Percentiles rank a stretch among this genome's conserved stretches.
These are phyloP conservation scores for Trichophyton schoenleinii DNA, from an alignment of 2,329 filamentous ascomycete genomes.

Conservation along the genomic window DNA sequence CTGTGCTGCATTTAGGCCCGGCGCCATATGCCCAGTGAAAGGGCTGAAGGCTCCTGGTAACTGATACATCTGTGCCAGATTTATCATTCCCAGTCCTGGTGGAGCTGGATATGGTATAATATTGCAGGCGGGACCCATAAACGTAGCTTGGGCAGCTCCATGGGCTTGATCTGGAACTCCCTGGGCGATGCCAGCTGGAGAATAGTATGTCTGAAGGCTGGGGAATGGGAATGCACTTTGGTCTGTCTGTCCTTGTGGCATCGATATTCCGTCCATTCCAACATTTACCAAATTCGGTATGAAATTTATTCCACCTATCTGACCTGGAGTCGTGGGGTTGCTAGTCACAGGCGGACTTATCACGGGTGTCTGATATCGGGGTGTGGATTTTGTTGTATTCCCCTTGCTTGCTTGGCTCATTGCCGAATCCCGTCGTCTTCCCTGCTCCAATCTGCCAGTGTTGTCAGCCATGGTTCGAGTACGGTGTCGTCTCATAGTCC, in stretches of 20 bases:
- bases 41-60: background rate
- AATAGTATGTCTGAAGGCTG: slow-evolving; percentile 5
- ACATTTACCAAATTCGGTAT: background rate
- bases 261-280: slow-evolving; percentile 9
- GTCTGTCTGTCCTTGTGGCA: slow-evolving; percentile 1
- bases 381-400: background rate
- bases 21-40: background rate
- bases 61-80: background rate
- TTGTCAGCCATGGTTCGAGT: background rate
- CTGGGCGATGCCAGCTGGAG: background rate
- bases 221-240: background rate
- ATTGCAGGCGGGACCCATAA: slow-evolving; percentile 2
- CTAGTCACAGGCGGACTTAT: background rate
- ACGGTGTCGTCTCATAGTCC: background rate
- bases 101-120: background rate
- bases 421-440: background rate
- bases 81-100: background rate
- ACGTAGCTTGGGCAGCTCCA: background rate
- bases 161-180: slow-evolving; percentile 1
- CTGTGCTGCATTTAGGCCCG: background rate
- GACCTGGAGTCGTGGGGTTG: background rate
- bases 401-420: background rate
- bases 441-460: background rate
- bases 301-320: background rate
- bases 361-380: background rate